These are phyloP conservation scores for Lavandula angustifolia DNA, from an alignment of 257 asterid genomes.

Conservation along the genomic window DNA sequence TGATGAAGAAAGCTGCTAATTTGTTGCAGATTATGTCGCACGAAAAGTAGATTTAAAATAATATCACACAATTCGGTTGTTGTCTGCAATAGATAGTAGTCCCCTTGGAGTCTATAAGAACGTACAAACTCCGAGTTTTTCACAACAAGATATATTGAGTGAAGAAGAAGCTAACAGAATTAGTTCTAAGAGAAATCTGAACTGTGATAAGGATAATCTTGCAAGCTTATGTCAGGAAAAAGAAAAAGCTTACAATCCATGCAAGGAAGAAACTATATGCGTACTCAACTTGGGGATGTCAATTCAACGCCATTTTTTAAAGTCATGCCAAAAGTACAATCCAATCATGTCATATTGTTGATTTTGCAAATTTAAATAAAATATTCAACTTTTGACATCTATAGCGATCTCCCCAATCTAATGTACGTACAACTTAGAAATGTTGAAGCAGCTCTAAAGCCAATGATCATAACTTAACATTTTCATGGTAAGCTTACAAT, in stretches of 20 bases:
- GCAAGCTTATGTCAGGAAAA: neutral
- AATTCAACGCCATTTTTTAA: neutral
- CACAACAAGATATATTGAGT: neutral
- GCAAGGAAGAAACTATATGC: neutral
- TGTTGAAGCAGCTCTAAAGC: neutral
- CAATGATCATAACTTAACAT: neutral
- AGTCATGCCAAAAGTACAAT: neutral
- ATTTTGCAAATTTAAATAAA: neutral
- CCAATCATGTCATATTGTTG: neutral
- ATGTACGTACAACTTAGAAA: neutral
- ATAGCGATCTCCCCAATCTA: neutral
- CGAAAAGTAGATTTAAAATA: too few species aligned
- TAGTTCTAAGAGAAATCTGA: slow-evolving; percentile 13
- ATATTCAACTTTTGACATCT: neutral
- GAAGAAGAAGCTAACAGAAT: slow-evolving; percentile 7
- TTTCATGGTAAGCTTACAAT: neutral
- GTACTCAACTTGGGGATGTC: neutral
- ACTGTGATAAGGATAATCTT: neutral
- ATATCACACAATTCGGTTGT: too few species aligned
- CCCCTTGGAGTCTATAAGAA: neutral
- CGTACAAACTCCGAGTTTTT: slow-evolving; percentile 3
- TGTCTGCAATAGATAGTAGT: neutral
- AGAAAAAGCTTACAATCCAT: neutral
- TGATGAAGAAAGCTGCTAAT: too few species aligned
- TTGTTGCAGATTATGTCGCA: too few species aligned